Base-by-base conservation (phyloP, 2,329 filamentous ascomycete genomes). In the Alternaria gansuensis region DNA sequence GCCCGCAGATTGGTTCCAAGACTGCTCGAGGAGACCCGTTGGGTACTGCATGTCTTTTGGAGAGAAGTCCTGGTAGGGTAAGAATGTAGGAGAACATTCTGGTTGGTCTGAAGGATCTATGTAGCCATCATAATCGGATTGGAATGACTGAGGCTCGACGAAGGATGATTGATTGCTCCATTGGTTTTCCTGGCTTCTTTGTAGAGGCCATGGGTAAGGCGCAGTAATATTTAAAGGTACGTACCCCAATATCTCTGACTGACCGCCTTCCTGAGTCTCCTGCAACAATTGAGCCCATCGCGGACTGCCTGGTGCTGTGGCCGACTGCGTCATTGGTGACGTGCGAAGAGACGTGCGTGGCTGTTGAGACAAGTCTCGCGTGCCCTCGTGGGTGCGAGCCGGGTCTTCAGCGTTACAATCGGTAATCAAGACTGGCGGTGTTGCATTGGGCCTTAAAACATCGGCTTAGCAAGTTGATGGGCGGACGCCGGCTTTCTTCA, bases 231-330 rank as follows among this genome's bases (percentile, higher is more conserved):
- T 21, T 33, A 31, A 48, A 36, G 44, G 31, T 48, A 48, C 44
- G 44, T 48, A 48, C 44, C 44, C 44, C 44, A 13, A 48, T n/a
- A 48, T 48, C 44, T 34, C 44, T 36, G 44, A 48, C 9, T 7
- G 44, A 26, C 29, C 5, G 31, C 13, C 44, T 10, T 48, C 17
- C 44, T 26, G 44, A 14, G n/a, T 34, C 21, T 3, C 44, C 8
- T 48, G 29, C 3, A 13, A 21, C 21, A 7, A 31, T 34, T 48
- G 44, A 17, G 21, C 33, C 44, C 44, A 48, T 8, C 36, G 44
- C 13, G 44, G 44, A 13, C 44, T 48, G 31, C 44, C 21, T 6
- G 8, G 29, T 48, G 33, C 44, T 48, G 44, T 48, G 13, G 9
- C 14, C 21, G 44, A 48, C 44, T 24, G 29, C 23, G 39, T 41